Conservation (phyloP, 345 rosid species). For the Arabis hirsuta region DNA sequence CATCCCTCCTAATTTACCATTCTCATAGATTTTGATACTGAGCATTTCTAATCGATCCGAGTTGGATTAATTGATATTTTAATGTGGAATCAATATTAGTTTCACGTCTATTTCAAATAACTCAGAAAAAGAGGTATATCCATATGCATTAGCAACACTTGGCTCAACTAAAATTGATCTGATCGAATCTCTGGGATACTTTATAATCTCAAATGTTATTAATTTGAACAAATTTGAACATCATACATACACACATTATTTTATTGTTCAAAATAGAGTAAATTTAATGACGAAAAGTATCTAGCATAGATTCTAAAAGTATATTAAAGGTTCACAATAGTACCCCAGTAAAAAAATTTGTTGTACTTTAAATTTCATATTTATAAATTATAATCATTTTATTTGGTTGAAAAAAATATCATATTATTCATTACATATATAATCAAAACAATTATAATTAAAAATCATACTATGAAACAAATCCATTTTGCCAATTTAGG, state of each 20-base stretch:
- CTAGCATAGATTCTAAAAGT: neutral
- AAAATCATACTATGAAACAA: neutral
- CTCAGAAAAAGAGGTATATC: conserved; percentile 38
- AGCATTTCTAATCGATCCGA: conserved; percentile 3
- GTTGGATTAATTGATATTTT: conserved; percentile 12
- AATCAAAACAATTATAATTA: neutral
- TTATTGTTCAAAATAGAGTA: neutral
- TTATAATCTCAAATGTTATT: neutral
- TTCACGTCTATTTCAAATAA: conserved; percentile 32
- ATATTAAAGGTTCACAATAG: neutral
- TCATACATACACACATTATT: neutral
- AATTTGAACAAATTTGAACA: neutral
- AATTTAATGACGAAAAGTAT: neutral
- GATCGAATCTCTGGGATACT: conserved; percentile 19
- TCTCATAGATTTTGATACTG: conserved; percentile 11
- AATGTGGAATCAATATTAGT: conserved; percentile 41
- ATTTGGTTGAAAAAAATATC: too few species aligned
- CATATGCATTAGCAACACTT: conserved; percentile 26
- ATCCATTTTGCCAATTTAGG: conserved; percentile 15
- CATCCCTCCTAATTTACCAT: conserved; percentile 22
- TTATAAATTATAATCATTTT: neutral
- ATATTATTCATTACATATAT: neutral
- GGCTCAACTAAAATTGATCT: conserved; percentile 31
- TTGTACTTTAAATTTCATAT: neutral
- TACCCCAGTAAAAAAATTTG: neutral